A percentile compares a stretch with the other conserved stretches of the same genome.
Evolutionary conservation across 2,329 filamentous ascomycete species (phyloP).

Genomic region (Lasiodiplodia theobromae): DNA sequence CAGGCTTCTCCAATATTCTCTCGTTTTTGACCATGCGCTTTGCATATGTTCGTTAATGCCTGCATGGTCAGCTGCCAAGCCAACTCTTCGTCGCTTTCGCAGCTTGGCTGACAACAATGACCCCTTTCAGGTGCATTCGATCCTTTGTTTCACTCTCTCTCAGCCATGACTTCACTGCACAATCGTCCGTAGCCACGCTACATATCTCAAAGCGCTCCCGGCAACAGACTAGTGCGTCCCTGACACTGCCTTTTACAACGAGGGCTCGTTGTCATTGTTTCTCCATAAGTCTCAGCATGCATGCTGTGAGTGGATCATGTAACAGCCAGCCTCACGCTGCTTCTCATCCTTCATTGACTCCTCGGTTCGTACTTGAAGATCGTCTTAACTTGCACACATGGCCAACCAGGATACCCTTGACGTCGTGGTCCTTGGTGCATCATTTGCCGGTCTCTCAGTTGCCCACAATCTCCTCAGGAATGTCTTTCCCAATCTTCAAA

Average conservation of each 20-base stretch:
- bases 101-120: slow-evolving; percentile 22
- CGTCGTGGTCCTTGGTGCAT: slow-evolving; percentile 49
- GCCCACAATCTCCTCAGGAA: slow-evolving; percentile 47
- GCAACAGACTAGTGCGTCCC: background rate
- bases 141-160: slow-evolving; percentile 9
- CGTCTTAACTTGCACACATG: background rate
- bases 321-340: slow-evolving; percentile 8
- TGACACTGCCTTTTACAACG: background rate
- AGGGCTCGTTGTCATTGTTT: background rate
- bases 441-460: slow-evolving; percentile 47
- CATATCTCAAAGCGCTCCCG: background rate
- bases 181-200: background rate
- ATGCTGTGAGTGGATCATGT: background rate
- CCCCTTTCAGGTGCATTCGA: slow-evolving; percentile 5
- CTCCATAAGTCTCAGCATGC: background rate
- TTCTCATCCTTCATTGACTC: background rate
- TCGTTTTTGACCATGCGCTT: background rate
- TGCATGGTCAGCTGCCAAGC: slow-evolving; percentile 17
- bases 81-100: slow-evolving; percentile 3
- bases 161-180: background rate
- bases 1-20: background rate
- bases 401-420: slow-evolving; percentile 38
- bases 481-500: slow-evolving; percentile 40
- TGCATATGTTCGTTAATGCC: background rate
- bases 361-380: background rate